Evolutionary conservation across 805 yeast genomes (phyloP).

Genomic region (Candida glaebosa): DNA sequence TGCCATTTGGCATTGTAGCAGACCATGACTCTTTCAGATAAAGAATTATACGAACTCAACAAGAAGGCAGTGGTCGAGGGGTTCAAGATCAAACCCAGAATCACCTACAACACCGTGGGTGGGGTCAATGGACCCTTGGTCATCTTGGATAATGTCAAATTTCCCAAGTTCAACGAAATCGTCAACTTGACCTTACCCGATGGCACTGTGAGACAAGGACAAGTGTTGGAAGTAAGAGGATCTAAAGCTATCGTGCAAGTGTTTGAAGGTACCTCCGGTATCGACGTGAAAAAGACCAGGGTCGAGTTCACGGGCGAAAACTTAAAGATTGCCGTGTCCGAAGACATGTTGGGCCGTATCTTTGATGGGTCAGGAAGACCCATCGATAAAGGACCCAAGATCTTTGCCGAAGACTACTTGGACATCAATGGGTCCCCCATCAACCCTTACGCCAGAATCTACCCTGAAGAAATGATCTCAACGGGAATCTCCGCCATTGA

Average conservation of each 20-base stretch:
- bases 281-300: conserved; percentile 95
- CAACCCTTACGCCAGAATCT: conserved; percentile 96
- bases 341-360: conserved; percentile 95
- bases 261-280: conserved; percentile 98
- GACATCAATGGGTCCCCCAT: conserved; percentile 99
- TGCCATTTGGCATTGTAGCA: too few species aligned
- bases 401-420: conserved; percentile 96
- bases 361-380: conserved; percentile 99
- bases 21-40: conserved; percentile 38
- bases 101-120: conserved; percentile 92
- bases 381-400: conserved; percentile 96
- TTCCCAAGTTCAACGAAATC: conserved; percentile 85
- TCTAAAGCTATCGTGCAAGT: conserved; percentile 97
- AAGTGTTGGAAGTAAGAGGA: conserved; percentile 96
- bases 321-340: conserved; percentile 90
- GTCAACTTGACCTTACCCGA: conserved; percentile 96
- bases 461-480: conserved; percentile 99
- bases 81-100: conserved; percentile 85
- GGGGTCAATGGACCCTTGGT: conserved; percentile 99
- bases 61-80: conserved; percentile 90
- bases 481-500: conserved; percentile 99
- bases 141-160: conserved; percentile 49
- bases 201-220: conserved; percentile 93
- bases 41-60: conserved; percentile 66
- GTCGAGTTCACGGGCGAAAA: conserved; percentile 97